phyloP scores from a whole-genome alignment of 2,329 filamentous ascomycete species.

The Annulohypoxylon truncatum region DNA sequence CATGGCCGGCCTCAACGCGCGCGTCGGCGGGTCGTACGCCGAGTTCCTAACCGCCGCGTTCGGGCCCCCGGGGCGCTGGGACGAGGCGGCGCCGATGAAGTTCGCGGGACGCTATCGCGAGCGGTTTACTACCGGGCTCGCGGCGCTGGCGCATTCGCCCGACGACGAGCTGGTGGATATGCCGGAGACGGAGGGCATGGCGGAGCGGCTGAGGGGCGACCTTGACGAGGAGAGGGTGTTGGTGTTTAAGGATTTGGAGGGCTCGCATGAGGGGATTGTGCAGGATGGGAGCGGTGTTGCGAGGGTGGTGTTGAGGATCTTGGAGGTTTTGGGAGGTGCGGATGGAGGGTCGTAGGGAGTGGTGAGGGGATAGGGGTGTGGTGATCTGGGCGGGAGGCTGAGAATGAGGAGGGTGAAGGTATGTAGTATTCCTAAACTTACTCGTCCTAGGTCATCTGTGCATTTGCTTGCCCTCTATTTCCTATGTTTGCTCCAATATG shows the following conservation, averaged over 20 bases:
- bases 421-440: too few relatives aligned
- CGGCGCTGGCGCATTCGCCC: conserved; percentile 58
- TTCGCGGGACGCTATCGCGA: conserved; percentile 56
- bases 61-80: conserved; percentile 64
- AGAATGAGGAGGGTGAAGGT: background rate
- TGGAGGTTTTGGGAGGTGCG: conserved; percentile 29
- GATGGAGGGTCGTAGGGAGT: background rate
- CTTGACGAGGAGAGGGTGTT: conserved; percentile 48
- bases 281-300: conserved; percentile 68
- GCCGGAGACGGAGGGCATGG: conserved; percentile 70
- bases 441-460: too few relatives aligned
- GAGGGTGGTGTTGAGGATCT: conserved; percentile 52
- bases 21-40: conserved; percentile 62
- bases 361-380: background rate
- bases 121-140: conserved; percentile 51
- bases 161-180: conserved; percentile 65
- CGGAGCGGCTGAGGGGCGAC: conserved; percentile 58
- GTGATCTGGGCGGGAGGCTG: too few relatives aligned
- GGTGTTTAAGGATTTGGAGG: conserved; percentile 60
- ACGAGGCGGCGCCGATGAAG: conserved; percentile 64
- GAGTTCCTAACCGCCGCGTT: conserved; percentile 71
- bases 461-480: background rate
- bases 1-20: conserved; percentile 63
- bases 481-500: background rate
- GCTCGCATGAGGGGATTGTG: conserved; percentile 74